phyloP scores from a whole-genome alignment of 225 moss, liverwort and hornwort genomes.

The Thuidium tamariscinum region DNA sequence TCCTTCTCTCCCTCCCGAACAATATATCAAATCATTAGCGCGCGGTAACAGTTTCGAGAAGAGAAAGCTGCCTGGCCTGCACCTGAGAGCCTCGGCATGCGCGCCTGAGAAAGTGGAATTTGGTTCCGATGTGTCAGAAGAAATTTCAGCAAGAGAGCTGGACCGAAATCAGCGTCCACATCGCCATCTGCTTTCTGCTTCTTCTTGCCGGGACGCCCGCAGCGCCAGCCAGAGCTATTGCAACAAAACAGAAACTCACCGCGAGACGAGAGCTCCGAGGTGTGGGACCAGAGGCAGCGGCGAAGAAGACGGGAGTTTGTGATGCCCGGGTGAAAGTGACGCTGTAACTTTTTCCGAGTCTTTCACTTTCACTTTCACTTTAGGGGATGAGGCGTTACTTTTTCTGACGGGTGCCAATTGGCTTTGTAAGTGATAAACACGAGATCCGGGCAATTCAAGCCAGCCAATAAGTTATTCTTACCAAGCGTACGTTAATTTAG shows the following conservation, averaged over 20 bases:
- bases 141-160: not conserved
- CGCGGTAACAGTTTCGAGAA: not conserved
- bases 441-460: not conserved
- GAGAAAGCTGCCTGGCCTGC: not conserved
- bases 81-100: not conserved
- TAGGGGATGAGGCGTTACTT: not conserved
- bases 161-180: not conserved
- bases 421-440: not conserved
- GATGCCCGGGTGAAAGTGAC: not conserved
- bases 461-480: too few species aligned
- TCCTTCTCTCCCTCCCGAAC: not conserved
- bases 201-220: not conserved
- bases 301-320: conserved; percentile 1
- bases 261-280: not conserved
- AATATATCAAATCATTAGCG: not conserved
- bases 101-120: not conserved
- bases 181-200: not conserved
- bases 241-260: not conserved
- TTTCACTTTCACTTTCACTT: not conserved
- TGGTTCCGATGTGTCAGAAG: not conserved
- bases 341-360: not conserved
- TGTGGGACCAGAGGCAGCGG: conserved; percentile 1
- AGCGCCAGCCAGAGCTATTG: not conserved
- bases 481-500: not conserved
- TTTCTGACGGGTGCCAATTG: not conserved